phyloP scores from a whole-genome alignment of 495 filamentous ascomycete species.

The Aspergillus wentii region DNA sequence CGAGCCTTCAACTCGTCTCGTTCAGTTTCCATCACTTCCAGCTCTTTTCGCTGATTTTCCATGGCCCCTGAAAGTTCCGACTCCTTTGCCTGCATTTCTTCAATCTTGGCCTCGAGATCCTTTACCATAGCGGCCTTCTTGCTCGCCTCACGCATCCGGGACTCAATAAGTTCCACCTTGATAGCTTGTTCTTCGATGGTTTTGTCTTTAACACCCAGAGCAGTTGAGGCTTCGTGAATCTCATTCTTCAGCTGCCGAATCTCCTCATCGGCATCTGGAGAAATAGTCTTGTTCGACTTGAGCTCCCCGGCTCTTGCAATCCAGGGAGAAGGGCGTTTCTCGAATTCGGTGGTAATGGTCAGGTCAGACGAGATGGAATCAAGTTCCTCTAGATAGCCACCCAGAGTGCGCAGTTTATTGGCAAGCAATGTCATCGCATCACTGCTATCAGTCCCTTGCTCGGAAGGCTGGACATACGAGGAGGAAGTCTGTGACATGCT shows the following conservation, averaged over 20 bases:
- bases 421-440: conserved; percentile 65
- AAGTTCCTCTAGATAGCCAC: conserved; percentile 64
- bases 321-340: conserved; percentile 74
- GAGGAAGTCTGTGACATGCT: conserved; percentile 55
- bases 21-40: conserved; percentile 53
- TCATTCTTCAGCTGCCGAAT: conserved; percentile 71
- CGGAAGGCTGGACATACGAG: conserved; percentile 20
- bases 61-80: conserved; percentile 30
- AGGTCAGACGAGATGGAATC: conserved; percentile 68
- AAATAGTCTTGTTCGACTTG: conserved; percentile 69
- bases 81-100: conserved; percentile 49
- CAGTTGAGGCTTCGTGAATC: conserved; percentile 53
- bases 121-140: conserved; percentile 47
- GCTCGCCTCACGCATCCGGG: conserved; percentile 46
- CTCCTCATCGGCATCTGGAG: conserved; percentile 75
- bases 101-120: conserved; percentile 54
- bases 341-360: conserved; percentile 78
- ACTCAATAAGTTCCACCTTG: conserved; percentile 53
- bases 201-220: conserved; percentile 83
- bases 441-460: conserved; percentile 39
- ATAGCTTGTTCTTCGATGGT: conserved; percentile 83
- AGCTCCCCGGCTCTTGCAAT: conserved; percentile 73
- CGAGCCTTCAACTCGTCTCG: conserved; percentile 71
- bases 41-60: conserved; percentile 35
- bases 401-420: conserved; percentile 60